Base-by-base conservation (phyloP, 2,329 filamentous ascomycete genomes). In the Nigrospora oryzae region DNA sequence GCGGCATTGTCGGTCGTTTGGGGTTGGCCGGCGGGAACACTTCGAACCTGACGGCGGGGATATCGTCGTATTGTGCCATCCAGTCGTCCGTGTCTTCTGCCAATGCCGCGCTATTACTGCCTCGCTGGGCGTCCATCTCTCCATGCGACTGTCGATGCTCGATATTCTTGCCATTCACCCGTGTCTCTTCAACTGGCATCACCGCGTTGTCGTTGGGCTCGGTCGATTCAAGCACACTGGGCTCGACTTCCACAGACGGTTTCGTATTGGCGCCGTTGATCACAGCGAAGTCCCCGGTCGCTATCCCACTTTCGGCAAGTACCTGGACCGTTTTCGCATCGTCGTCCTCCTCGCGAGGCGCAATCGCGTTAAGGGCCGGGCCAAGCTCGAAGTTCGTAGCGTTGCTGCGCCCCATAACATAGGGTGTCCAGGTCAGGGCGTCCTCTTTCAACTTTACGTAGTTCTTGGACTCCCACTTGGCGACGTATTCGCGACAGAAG, bases 371-470 rank as follows among this genome's bases (percentile, higher is more conserved):
- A 45, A 97, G 70, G 7, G 84, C 77, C 6, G 87, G 87, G 6
- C 83, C 86, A 41, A 89, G 78, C 58, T 95, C 89, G 55, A 93
- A 91, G 56, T 88, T 86, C 4, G 84, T 84, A 33, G 85, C 80
- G 53, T 86, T 90, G 62, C 79, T 84, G 50, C 89, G 81, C 23
- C 93, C 91, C 89, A 96, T 97, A 36, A 97, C 83, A 61, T 95
- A 98, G 0, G 93, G 93, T 13, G 90, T 96, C 93, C 93, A 98
- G 11, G 90, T 84, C 23, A 98, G 74, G 15, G 82, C 82, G 38
- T 84, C 81, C 0, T 86, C 80, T 52, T 93, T 86, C 33, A 98
- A 77, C 55, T 82, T 85, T 17, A 95, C 86, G 53, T 95, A 94
- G 11, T 84, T 83, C 60, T 96, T 96, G 40, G 77, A 75, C 58